phyloP scores from a whole-genome alignment of 2,329 filamentous ascomycete genomes.

The Endoconidiophora laricicola region DNA sequence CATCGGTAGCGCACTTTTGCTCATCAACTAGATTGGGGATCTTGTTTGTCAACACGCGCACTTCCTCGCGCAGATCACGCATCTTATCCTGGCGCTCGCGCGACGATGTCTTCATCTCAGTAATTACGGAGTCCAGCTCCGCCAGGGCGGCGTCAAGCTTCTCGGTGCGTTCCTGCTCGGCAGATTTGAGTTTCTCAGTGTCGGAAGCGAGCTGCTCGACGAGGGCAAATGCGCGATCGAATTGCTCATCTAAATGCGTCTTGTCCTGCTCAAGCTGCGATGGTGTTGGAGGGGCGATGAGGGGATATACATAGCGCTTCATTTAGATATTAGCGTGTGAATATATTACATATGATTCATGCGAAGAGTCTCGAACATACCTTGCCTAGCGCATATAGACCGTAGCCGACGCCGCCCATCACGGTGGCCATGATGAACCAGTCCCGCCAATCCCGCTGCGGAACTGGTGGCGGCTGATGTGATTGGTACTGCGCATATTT shows the following conservation, averaged over 20 bases:
- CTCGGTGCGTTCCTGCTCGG: conserved; percentile 71
- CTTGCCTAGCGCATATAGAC: conserved; percentile 75
- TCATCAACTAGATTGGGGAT: conserved; percentile 80
- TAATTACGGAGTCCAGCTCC: conserved; percentile 71
- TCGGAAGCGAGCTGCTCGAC: conserved; percentile 87
- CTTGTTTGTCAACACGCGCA: conserved; percentile 63
- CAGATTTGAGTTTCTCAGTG: conserved; percentile 70
- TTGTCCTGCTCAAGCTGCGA: conserved; percentile 93
- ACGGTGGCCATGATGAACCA: conserved; percentile 99
- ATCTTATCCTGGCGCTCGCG: conserved; percentile 75
- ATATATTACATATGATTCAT: not conserved
- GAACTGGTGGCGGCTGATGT: conserved; percentile 36
- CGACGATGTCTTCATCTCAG: conserved; percentile 65
- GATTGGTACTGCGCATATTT: conserved; percentile 28
- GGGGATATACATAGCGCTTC: conserved; percentile 74
- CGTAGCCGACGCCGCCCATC: conserved; percentile 75
- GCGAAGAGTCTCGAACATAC: conserved; percentile 26
- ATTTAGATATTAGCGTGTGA: not conserved
- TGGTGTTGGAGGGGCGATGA: conserved; percentile 84
- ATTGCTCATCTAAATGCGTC: conserved; percentile 77
- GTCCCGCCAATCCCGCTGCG: conserved; percentile 86
- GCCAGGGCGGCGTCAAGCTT: conserved; percentile 64
- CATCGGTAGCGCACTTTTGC: conserved; percentile 72
- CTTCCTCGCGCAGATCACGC: conserved; percentile 70
- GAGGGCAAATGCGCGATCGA: conserved; percentile 77